Evolutionary conservation across 2,329 filamentous ascomycete genomes (phyloP).

Genomic region (Penicillium sp.): DNA sequence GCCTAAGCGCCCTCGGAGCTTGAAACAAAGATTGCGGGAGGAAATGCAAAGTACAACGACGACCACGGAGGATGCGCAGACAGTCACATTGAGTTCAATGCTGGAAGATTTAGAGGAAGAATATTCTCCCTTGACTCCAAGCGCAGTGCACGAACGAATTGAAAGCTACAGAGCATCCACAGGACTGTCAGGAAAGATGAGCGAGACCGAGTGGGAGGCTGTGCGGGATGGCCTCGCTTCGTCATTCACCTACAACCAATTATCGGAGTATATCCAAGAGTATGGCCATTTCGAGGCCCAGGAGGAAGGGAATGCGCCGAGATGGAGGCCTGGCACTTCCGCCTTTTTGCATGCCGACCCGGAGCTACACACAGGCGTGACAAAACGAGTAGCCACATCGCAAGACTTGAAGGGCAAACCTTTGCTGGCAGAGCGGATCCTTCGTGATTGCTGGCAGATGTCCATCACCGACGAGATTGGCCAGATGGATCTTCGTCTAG

Average conservation of each 20-base stretch:
- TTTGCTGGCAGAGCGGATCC: conserved; percentile 40
- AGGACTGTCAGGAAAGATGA: conserved; percentile 32
- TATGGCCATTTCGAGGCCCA: background rate
- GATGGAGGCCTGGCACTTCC: conserved; percentile 41
- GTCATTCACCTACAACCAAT: conserved; percentile 42
- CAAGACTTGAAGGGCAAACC: conserved; percentile 36
- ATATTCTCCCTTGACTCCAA: conserved; percentile 14
- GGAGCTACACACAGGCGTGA: background rate
- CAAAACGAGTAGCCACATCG: conserved; percentile 25
- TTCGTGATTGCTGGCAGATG: conserved; percentile 46
- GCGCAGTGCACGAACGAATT: conserved; percentile 31
- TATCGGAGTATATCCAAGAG: conserved; percentile 36
- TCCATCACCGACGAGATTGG: conserved; percentile 40
- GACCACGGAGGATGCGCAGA: conserved; percentile 9
- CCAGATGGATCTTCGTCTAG: conserved; percentile 41
- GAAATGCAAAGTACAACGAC: conserved; percentile 12
- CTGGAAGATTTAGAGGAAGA: conserved; percentile 34
- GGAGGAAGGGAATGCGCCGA: conserved; percentile 4
- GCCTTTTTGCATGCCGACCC: conserved; percentile 32
- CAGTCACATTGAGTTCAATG: conserved; percentile 28
- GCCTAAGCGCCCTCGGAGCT: conserved; percentile 25
- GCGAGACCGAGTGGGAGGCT: conserved; percentile 33
- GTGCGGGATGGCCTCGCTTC: conserved; percentile 35
- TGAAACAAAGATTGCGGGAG: conserved; percentile 8
- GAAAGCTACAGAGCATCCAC: conserved; percentile 32